A percentile compares a stretch with the other conserved stretches of the same genome.
Evolutionary conservation across 768 basidiomycete species (phyloP).

Genomic region (Rhodotorula kratochvilovae): DNA sequence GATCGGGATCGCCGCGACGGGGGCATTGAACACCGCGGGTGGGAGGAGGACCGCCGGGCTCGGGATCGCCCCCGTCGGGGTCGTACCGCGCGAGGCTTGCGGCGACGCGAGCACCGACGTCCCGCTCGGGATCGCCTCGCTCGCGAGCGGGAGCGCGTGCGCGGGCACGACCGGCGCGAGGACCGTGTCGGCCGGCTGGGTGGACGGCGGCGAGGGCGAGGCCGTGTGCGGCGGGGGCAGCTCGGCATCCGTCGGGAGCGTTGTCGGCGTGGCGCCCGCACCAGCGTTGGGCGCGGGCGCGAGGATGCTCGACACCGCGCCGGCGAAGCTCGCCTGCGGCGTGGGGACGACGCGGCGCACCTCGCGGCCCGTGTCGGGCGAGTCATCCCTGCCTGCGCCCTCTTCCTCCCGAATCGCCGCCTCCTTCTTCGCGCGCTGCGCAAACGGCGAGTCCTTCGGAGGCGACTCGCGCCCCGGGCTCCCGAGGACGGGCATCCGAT

Average conservation of each 20-base stretch:
- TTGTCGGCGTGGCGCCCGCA: background rate
- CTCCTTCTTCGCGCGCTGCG: background rate
- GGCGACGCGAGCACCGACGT: constrained; percentile 36
- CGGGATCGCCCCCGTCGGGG: constrained; percentile 13
- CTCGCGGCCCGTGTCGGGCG: background rate
- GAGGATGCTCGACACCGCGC: constrained; percentile 23
- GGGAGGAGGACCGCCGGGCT: constrained; percentile 35
- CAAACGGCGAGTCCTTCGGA: constrained; percentile 17
- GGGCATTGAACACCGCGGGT: constrained; percentile 37
- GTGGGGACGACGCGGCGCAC: background rate
- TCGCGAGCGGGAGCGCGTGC: constrained; percentile 19
- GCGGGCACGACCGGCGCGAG: constrained; percentile 28
- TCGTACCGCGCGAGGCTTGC: background rate
- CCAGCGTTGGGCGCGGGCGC: constrained; percentile 3
- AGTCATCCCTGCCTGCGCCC: background rate
- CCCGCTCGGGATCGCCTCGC: constrained; percentile 31
- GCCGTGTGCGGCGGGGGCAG: constrained; percentile 32
- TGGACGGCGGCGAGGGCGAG: constrained; percentile 16
- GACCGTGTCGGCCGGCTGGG: constrained; percentile 30
- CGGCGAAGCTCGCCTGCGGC: constrained; percentile 25
- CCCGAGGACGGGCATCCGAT: constrained; percentile 31
- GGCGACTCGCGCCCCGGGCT: constrained; percentile 20
- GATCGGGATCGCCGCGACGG: constrained; percentile 38
- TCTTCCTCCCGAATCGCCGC: background rate
- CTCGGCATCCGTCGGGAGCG: background rate